phyloP scores from a whole-genome alignment of 1,139 yeast species.

The Kodamaea alishanica region DNA sequence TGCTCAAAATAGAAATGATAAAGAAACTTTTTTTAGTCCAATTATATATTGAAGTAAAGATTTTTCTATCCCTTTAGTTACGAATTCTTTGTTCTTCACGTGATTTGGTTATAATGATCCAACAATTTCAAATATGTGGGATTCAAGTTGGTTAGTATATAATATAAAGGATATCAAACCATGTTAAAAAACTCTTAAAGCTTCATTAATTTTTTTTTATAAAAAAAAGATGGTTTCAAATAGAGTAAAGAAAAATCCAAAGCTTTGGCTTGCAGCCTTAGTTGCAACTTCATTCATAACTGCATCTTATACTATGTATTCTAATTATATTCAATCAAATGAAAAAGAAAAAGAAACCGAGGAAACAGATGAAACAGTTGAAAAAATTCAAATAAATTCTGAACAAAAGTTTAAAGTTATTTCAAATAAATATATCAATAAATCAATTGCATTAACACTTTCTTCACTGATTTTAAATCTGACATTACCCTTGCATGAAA shows the following conservation, averaged over 20 bases:
- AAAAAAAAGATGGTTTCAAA: neutral
- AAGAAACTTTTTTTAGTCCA: too few species aligned
- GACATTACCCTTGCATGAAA: conserved; percentile 39
- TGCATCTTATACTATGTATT: conserved; percentile 32
- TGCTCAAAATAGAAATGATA: too few species aligned
- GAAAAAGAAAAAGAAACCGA: conserved; percentile 6
- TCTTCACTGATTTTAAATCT: conserved; percentile 42
- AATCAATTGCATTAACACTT: conserved; percentile 42
- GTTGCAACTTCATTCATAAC: conserved; percentile 39
- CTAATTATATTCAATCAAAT: conserved; percentile 14
- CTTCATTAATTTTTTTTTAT: conserved; percentile 1
- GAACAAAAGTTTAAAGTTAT: conserved; percentile 4
- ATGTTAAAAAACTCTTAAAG: neutral
- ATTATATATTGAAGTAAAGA: too few species aligned
- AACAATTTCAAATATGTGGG: too few species aligned
- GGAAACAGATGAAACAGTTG: conserved; percentile 3
- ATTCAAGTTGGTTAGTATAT: too few species aligned
- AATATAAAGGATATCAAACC: too few species aligned
- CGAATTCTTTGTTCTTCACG: too few species aligned
- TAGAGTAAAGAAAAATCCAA: conserved; percentile 22
- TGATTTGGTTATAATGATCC: too few species aligned
- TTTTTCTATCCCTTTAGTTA: too few species aligned
- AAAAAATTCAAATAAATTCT: conserved; percentile 4
- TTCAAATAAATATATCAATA: conserved; percentile 26
- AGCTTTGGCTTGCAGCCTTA: conserved; percentile 33